Evolutionary conservation across 2,329 filamentous ascomycete genomes (phyloP), one percentile per base, ranked within the genome.

Genomic region (Ascochyta clinopodiicola): DNA sequence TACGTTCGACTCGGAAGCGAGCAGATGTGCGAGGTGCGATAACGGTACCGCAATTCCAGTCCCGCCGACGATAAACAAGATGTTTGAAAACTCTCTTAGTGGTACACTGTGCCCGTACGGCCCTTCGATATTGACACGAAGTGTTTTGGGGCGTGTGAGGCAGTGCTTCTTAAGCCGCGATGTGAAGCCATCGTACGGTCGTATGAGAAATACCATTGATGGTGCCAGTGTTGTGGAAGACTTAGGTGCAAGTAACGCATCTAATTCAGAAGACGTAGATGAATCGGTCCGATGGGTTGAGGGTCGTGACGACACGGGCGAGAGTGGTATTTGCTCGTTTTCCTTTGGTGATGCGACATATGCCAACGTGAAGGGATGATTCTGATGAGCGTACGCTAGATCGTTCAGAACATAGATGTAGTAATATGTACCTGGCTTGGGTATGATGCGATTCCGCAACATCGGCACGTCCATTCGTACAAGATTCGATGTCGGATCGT

Each of bases 131-230:
- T 83, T 74, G 36, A 83, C 71, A 0, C 62, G 75, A 3, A 75
- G 62, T 4, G 67, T 64, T 15, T 67, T 69, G 12, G 67, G 63
- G 29, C 59, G 56, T 13, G 61, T 24, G 19, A 63, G 59, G 21
- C 60, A 63, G 40, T 63, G 27, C 45, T 59, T 17, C 66, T 63
- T 36, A 9, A 84, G 75, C n/a, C 78, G 73, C 5, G 72, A 75
- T 2, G 82, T 84, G 74, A 81, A 82, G 44, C 82, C 81, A 44
- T 79, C 71, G 61, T 80, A 82, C 0, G 81, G 82, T 2, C 81
- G 78, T 44, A 84, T 76, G 62, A 80, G 78, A 61, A 83, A 82
- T 4, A 77, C 72, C 6, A 83, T 66, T 6, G 59, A 66, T 7
- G 61, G 58, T 17, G 21, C n/a, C 27, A 40, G 38, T 8, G 55